Evolutionary conservation across 2,329 filamentous ascomycete genomes (phyloP).

Genomic region (Pseudohalonectria lignicola): DNA sequence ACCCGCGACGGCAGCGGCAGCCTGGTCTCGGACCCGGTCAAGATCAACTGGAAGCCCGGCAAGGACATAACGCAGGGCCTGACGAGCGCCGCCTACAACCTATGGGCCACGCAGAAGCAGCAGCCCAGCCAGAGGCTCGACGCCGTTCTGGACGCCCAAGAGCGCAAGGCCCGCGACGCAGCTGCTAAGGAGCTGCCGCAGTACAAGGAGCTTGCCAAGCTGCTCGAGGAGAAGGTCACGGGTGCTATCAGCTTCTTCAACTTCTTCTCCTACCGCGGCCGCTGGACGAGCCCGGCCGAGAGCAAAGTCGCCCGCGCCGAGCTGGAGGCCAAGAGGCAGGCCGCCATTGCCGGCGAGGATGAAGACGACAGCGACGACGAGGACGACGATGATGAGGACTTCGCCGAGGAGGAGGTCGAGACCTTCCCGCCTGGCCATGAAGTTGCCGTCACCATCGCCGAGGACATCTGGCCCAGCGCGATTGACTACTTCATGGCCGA

Average conservation of each 20-base stretch:
- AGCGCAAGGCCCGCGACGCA: slow-evolving; percentile 1
- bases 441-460: slow-evolving; percentile 7
- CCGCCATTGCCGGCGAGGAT: slow-evolving; percentile 2
- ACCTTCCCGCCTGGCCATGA: slow-evolving; percentile 6
- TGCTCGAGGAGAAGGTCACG: slow-evolving; percentile 33
- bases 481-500: slow-evolving; percentile 10
- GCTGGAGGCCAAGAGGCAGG: slow-evolving; percentile 3
- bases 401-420: slow-evolving; percentile 1
- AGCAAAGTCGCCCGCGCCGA: slow-evolving; percentile 37
- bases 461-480: slow-evolving; percentile 8
- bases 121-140: slow-evolving; percentile 15
- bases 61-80: slow-evolving; percentile 54
- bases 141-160: not conserved
- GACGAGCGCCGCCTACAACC: slow-evolving; percentile 45
- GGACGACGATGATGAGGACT: not conserved
- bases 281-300: slow-evolving; percentile 51
- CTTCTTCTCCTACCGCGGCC: slow-evolving; percentile 56
- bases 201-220: slow-evolving; percentile 34
- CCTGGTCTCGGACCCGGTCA: slow-evolving; percentile 55
- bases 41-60: slow-evolving; percentile 54
- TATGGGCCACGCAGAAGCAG: slow-evolving; percentile 43
- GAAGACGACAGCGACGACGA: slow-evolving; percentile 11
- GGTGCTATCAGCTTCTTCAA: slow-evolving; percentile 52
- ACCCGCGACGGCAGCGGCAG: slow-evolving; percentile 26
- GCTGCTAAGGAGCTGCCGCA: slow-evolving; percentile 1